Evolutionary conservation across 2,329 filamentous ascomycete species (phyloP).

Genomic region (Whalleya microplaca): DNA sequence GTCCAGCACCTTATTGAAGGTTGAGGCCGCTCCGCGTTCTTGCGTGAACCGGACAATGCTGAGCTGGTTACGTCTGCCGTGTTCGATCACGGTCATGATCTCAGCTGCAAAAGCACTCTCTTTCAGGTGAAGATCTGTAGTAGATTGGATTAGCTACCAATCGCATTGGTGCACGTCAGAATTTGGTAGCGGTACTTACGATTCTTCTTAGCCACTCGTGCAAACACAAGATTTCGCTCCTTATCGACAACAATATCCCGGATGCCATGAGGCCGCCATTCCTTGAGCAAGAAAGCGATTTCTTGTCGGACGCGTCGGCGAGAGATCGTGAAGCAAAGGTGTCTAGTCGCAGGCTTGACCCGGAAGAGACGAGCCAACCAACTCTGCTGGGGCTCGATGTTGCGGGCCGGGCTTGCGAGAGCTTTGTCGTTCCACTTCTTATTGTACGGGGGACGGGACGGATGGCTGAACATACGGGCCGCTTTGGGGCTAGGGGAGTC

Average conservation of each 20-base stretch:
- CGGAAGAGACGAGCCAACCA: conserved; percentile 91
- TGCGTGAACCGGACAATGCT: conserved; percentile 86
- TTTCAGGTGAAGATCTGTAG: conserved; percentile 75
- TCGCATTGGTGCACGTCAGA: not conserved
- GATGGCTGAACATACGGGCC: conserved; percentile 25
- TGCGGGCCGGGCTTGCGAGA: conserved; percentile 46
- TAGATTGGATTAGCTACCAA: conserved; percentile 12
- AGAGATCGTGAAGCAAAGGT: conserved; percentile 75
- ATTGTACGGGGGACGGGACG: conserved; percentile 16
- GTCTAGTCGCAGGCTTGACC: conserved; percentile 78
- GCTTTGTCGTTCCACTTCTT: conserved; percentile 30
- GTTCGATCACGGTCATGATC: conserved; percentile 86
- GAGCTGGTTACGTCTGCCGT: conserved; percentile 75
- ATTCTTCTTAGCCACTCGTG: conserved; percentile 74
- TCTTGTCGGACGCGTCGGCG: conserved; percentile 78
- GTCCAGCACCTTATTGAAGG: conserved; percentile 82
- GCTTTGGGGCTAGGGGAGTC: conserved; percentile 34
- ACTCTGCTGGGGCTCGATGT: conserved; percentile 73
- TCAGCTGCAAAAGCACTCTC: conserved; percentile 87
- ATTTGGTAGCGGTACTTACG: conserved; percentile 58
- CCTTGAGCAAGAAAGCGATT: conserved; percentile 72
- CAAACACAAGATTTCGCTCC: conserved; percentile 77
- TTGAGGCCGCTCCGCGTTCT: conserved; percentile 87
- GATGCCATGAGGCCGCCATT: conserved; percentile 84
- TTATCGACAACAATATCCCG: conserved; percentile 79